These are phyloP conservation scores for Mucor piriformis DNA, from an alignment of 371 early-diverging fungal genomes.

Conservation along the genomic window DNA sequence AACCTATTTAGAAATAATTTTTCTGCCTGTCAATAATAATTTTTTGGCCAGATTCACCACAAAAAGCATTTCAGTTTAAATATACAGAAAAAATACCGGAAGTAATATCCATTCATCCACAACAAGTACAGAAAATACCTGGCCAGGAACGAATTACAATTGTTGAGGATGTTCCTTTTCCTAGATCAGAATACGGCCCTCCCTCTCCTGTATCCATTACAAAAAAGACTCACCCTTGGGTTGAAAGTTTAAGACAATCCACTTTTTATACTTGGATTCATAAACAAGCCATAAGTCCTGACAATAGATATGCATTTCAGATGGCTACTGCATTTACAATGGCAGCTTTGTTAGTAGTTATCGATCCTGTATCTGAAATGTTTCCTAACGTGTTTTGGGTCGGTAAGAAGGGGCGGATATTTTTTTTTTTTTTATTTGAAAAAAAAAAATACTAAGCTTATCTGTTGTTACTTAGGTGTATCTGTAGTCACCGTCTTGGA, in stretches of 20 bases:
- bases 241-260: constrained; percentile 1
- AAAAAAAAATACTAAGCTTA: not conserved
- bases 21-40: not conserved
- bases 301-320: constrained; percentile 32
- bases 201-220: not conserved
- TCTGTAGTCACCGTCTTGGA: constrained; percentile 42
- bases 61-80: constrained; percentile 1
- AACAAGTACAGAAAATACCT: constrained; percentile 6
- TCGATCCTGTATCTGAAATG: constrained; percentile 19
- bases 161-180: constrained; percentile 16
- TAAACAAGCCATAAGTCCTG: constrained; percentile 8
- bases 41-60: not conserved
- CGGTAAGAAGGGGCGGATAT: constrained; percentile 14
- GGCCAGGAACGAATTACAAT: constrained; percentile 25
- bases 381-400: constrained; percentile 33
- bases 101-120: not conserved
- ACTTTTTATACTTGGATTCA: constrained; percentile 15
- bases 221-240: constrained; percentile 2
- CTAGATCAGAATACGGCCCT: not conserved
- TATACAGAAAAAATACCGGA: not conserved
- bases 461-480: constrained; percentile 27
- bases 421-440: not conserved
- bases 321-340: constrained; percentile 24
- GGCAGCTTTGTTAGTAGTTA: constrained; percentile 22
- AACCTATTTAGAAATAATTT: not conserved